Base-by-base conservation (phyloP, 805 yeast genomes). In the Candida endomychidarum region DNA sequence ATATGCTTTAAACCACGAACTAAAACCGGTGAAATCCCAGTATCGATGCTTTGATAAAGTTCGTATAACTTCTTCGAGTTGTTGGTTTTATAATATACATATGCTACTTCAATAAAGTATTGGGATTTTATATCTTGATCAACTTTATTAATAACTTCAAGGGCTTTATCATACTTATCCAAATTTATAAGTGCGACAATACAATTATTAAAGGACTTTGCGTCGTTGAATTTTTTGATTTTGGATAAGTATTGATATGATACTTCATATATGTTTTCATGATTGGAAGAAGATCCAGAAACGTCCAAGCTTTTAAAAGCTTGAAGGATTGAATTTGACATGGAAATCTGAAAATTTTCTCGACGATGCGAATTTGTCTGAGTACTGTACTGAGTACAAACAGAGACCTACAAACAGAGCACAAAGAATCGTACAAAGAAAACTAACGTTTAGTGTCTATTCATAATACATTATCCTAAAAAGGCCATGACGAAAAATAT, bases 31-130 rank as follows among this genome's bases (percentile, higher is more conserved):
- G 58, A 50, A 2, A 49, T 51, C 12, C 41, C 50, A 5, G 32
- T 31, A 26, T 37, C 39, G 12, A 30, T 40, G 5, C 36, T 26
- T 11, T 44, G 30, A 40, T 51, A 54, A 16, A 65, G 39, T 22
- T 54, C 41, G 24, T 56, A 42, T 35, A 57, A 47, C 26, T 40
- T 50, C 5, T 48, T 65, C 22, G 71, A 56, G 33, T 71, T 54
- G 15, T 81, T 85, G 5, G 74, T 51, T 46, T 80, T 77, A 60
- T 84, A 83, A 51, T 72, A 72, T 6, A 80, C 65, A 51, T 84
- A 83, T 2, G 81, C 79, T 20, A 67, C 63, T 51, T 79, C 86
- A 43, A 81, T 53, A 2, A 70, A 52, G 22, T 75, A 61, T 16
- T 57, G 54, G 11, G 47, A 51, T 9, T 60, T 62, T 21, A 67